Evolutionary conservation across 2,329 filamentous ascomycete species (phyloP).

Genomic region (Trichoderma sp.): DNA sequence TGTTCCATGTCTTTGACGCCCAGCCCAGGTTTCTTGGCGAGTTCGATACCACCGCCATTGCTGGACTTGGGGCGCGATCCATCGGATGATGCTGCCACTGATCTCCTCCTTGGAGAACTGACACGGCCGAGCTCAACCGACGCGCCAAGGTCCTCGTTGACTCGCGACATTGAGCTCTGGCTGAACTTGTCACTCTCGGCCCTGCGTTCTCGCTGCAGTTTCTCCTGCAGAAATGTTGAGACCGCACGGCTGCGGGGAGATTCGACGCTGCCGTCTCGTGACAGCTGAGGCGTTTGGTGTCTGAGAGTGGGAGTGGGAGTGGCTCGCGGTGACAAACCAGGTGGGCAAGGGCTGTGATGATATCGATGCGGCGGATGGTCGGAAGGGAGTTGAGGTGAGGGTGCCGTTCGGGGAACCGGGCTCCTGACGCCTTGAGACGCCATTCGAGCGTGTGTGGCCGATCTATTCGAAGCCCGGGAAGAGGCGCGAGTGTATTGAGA

Average conservation of each 20-base stretch:
- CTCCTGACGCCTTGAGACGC: conserved; percentile 43
- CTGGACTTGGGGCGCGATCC: conserved; percentile 44
- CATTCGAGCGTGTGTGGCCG: conserved; percentile 39
- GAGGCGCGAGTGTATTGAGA: conserved; percentile 40
- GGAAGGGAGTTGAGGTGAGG: conserved; percentile 35
- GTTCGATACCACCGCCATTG: conserved; percentile 36
- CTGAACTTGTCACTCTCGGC: conserved; percentile 45
- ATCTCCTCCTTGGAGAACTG: conserved; percentile 40
- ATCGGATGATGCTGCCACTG: conserved; percentile 31
- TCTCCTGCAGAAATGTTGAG: conserved; percentile 55
- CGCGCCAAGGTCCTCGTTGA: conserved; percentile 37
- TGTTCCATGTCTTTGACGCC: conserved; percentile 68
- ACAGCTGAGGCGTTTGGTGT: conserved; percentile 39
- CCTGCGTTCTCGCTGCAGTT: conserved; percentile 50
- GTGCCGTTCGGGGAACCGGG: conserved; percentile 40
- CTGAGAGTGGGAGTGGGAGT: conserved; percentile 40
- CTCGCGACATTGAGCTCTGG: conserved; percentile 32
- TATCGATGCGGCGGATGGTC: conserved; percentile 38
- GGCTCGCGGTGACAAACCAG: conserved; percentile 35
- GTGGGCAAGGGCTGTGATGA: conserved; percentile 38
- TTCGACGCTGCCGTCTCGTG: conserved; percentile 43
- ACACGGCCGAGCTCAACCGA: conserved; percentile 39
- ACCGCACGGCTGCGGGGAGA: conserved; percentile 39
- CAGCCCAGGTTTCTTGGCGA: conserved; percentile 50
- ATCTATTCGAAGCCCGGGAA: conserved; percentile 47